These are phyloP conservation scores for Conticribra guillardii DNA, from an alignment of 108 stramenopile species.

Conservation along the genomic window DNA sequence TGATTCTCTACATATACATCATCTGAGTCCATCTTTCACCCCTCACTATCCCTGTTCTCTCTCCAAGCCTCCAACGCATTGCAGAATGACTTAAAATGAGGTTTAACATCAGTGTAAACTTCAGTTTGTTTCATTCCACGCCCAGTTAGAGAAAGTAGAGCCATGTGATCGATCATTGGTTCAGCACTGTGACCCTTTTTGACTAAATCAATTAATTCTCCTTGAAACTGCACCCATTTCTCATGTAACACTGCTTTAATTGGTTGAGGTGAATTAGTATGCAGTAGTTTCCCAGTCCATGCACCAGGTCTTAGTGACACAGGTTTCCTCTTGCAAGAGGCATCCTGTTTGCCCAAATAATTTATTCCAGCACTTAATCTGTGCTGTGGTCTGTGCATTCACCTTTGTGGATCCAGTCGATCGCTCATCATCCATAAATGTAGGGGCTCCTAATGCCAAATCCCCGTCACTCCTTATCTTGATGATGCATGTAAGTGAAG, in stretches of 20 bases:
- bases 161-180: not conserved
- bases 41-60: not conserved
- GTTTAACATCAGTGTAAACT: constrained; percentile 3
- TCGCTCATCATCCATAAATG: constrained; percentile 41
- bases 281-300: too few relatives aligned
- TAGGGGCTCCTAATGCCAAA: constrained; percentile 26
- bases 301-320: not conserved
- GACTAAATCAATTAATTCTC: not conserved
- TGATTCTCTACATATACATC: constrained; percentile 12
- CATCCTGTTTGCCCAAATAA: constrained; percentile 8
- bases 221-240: too few relatives aligned
- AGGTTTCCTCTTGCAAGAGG: constrained; percentile 7
- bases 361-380: constrained; percentile 5
- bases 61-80: constrained; percentile 14
- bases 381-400: not conserved
- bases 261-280: constrained; percentile 4
- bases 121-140: constrained; percentile 14
- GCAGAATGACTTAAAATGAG: constrained; percentile 16
- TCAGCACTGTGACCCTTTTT: not conserved
- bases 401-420: constrained; percentile 9
- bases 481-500: constrained; percentile 32
- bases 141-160: not conserved
- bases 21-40: constrained; percentile 1
- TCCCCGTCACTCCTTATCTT: constrained; percentile 29
- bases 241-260: not conserved